Conservation (phyloP, 495 filamentous ascomycete genomes). For the Neurospora africana region DNA sequence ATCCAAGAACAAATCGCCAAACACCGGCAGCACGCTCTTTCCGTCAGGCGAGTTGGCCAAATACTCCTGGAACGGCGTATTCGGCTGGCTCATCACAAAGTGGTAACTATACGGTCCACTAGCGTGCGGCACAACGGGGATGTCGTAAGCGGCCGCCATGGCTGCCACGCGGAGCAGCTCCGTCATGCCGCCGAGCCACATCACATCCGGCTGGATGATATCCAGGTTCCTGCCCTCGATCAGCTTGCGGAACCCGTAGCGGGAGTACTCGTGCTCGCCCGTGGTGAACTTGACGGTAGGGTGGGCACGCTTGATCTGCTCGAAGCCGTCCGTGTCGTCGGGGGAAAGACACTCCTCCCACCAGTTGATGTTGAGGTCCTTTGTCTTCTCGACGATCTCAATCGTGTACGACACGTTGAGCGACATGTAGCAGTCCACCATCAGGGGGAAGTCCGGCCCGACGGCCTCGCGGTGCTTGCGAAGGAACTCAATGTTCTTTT, state of each 20-base stretch:
- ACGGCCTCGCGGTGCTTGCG: slow-evolving; percentile 73
- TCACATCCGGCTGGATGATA: slow-evolving; percentile 90
- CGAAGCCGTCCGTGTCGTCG: slow-evolving; percentile 80
- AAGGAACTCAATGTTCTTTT: slow-evolving; percentile 83
- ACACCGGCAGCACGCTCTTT: slow-evolving; percentile 77
- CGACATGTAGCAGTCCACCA: slow-evolving; percentile 96
- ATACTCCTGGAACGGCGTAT: slow-evolving; percentile 91
- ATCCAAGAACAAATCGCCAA: slow-evolving; percentile 81
- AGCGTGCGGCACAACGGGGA: slow-evolving; percentile 89
- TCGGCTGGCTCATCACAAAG: slow-evolving; percentile 81
- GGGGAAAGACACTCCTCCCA: slow-evolving; percentile 89
- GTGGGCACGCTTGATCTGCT: slow-evolving; percentile 77
- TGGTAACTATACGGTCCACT: slow-evolving; percentile 91
- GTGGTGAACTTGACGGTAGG: slow-evolving; percentile 90
- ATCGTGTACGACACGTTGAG: slow-evolving; percentile 87
- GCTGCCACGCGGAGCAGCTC: slow-evolving; percentile 83
- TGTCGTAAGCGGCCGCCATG: slow-evolving; percentile 83
- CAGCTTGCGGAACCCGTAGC: slow-evolving; percentile 88
- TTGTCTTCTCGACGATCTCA: slow-evolving; percentile 69
- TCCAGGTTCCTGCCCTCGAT: slow-evolving; percentile 86
- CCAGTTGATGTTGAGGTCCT: slow-evolving; percentile 84
- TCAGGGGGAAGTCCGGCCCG: slow-evolving; percentile 81
- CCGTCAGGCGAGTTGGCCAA: slow-evolving; percentile 86
- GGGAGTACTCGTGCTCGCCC: slow-evolving; percentile 87
- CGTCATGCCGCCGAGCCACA: slow-evolving; percentile 92